Percentiles rank a stretch among this genome's conserved stretches.
Conservation (phyloP, 257 asterid species). For the Cruciata laevipes region DNA sequence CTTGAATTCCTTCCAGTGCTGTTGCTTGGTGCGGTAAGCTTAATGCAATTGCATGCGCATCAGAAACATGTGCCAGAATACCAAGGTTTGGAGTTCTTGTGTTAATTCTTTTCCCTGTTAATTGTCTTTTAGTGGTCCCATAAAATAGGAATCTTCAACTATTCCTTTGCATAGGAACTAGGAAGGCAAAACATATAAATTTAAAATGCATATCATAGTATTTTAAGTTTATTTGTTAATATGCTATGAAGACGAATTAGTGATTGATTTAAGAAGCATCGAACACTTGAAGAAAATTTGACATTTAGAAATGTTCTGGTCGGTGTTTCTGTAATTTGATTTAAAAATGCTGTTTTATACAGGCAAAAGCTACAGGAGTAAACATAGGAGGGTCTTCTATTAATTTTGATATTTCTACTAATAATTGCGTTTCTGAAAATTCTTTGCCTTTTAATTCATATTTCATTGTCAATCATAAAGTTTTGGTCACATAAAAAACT, state of each 20-base stretch:
- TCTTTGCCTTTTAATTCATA: background rate
- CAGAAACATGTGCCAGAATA: conserved; percentile 97
- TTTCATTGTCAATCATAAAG: background rate
- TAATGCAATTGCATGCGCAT: conserved; percentile 93
- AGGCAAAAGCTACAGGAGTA: background rate
- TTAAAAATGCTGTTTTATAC: background rate
- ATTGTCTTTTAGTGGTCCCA: background rate
- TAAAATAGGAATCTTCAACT: background rate
- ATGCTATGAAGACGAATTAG: background rate
- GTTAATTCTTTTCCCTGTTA: background rate
- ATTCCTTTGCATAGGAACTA: background rate
- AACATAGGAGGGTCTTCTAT: background rate
- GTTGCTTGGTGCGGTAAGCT: conserved; percentile 99
- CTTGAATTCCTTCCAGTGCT: conserved; percentile 48
- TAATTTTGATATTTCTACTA: background rate
- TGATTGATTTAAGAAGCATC: background rate
- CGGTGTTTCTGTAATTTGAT: background rate
- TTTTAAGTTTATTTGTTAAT: background rate
- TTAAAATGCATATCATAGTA: background rate
- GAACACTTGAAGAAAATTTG: background rate
- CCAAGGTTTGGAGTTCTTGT: conserved; percentile 57
- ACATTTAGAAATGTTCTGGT: background rate
- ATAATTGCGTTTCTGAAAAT: background rate
- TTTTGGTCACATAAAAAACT: too few relatives aligned
- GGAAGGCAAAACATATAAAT: background rate